These are phyloP conservation scores for Saksenaea oblongispora DNA, from an alignment of 371 early-diverging fungal genomes.

Conservation along the genomic window DNA sequence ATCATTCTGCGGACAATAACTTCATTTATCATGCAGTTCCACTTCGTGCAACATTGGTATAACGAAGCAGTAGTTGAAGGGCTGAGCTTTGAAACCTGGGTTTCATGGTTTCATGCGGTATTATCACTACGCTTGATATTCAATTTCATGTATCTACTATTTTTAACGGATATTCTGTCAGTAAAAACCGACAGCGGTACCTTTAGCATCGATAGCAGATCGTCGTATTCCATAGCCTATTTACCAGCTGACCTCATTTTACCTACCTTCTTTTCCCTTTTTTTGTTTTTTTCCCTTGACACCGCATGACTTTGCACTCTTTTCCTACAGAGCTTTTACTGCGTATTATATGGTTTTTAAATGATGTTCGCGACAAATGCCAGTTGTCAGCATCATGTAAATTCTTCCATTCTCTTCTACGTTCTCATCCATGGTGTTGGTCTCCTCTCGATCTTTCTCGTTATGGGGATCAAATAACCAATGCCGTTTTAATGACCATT, in stretches of 20 bases:
- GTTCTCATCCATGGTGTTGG: conserved; percentile 32
- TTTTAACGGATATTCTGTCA: too few relatives aligned
- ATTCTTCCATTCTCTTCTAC: conserved; percentile 19
- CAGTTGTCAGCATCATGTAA: conserved; percentile 27
- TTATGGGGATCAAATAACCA: conserved; percentile 20
- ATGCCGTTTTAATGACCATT: conserved; percentile 23
- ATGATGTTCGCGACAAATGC: conserved; percentile 31
- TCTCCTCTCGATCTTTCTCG: conserved; percentile 35
- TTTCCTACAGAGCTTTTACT: conserved; percentile 21
- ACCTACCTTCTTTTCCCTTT: neutral
- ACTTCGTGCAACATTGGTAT: too few relatives aligned
- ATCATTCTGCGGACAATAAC: too few relatives aligned
- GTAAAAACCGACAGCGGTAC: too few relatives aligned
- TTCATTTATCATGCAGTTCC: too few relatives aligned
- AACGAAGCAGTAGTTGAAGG: too few relatives aligned
- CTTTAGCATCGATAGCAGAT: too few relatives aligned
- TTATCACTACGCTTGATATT: too few relatives aligned
- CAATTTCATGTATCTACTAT: too few relatives aligned
- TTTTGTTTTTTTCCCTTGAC: neutral
- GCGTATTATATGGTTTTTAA: conserved; percentile 11
- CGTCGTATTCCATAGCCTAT: too few relatives aligned
- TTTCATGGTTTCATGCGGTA: too few relatives aligned
- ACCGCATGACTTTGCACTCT: conserved; percentile 7
- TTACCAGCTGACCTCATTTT: neutral
- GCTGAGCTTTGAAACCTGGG: too few relatives aligned